Percentiles rank a stretch among this genome's conserved stretches.
phyloP scores from a whole-genome alignment of 129 eudicot genomes.

The Centaurea solstitialis region DNA sequence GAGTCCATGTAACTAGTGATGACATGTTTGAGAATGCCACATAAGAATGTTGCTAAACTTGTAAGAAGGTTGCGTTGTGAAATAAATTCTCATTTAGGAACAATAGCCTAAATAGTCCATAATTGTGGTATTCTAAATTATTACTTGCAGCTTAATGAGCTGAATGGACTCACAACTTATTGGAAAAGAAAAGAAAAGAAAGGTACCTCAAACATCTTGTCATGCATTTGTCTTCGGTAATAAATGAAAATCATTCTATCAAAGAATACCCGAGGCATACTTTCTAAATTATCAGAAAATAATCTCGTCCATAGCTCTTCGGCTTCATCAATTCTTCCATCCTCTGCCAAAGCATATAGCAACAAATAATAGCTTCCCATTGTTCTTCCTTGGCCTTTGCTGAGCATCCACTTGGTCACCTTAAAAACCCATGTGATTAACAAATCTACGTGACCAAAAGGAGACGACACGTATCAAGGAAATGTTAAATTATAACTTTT shows the following conservation, averaged over 20 bases:
- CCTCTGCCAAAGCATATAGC: conserved; percentile 85
- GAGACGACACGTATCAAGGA: neutral
- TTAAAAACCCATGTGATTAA: conserved; percentile 17
- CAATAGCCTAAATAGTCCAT: neutral
- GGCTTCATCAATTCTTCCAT: conserved; percentile 92
- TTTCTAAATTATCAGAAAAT: conserved; percentile 62
- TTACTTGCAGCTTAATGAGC: no score
- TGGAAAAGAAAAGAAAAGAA: neutral
- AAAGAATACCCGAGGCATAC: conserved; percentile 68
- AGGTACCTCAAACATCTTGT: conserved; percentile 70
- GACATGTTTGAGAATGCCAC: neutral
- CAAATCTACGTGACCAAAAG: neutral
- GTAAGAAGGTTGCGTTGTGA: neutral
- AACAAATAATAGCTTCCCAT: conserved; percentile 89
- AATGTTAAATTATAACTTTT: neutral
- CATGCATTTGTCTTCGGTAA: conserved; percentile 68
- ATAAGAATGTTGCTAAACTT: no score
- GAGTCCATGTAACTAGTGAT: neutral
- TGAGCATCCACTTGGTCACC: conserved; percentile 98
- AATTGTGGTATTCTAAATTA: neutral
- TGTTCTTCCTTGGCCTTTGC: conserved; percentile 99
- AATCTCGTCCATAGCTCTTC: conserved; percentile 85
- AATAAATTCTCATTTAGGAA: neutral
- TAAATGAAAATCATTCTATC: conserved; percentile 76
- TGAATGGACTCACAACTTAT: no score